Evolutionary conservation across 1,284 basidiomycete species (phyloP), one percentile per base, ranked within the genome.

Genomic region (Malassezia caprae): DNA sequence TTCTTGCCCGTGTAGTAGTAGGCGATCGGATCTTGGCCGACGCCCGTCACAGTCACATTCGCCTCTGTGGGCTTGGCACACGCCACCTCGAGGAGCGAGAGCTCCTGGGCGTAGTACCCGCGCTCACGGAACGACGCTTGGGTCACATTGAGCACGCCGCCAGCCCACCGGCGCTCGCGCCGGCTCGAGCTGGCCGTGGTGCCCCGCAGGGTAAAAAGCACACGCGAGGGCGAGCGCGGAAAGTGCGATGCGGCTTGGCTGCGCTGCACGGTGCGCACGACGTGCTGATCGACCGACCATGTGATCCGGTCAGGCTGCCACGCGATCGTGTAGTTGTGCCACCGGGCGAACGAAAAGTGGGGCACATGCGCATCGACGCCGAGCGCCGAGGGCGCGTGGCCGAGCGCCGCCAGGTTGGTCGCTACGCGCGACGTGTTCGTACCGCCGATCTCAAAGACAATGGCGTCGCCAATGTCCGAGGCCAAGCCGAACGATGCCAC

Each of bases 31-130:
- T 8, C 32, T 23, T 47, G 46, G 11, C 61, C 61, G 39, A 21
- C 53, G 30, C 53, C 46, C 26, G 32, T 35, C 21, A 39, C 46
- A 2, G 51, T 55, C 26, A 63, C 41, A 23, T 63, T 61, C 26
- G 61, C 32, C 15, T 31, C 21, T 31, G 26, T 13, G 6, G 56
- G 53, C 24, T 59, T 54, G 23, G 54, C 59, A 46, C 70, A 73
- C 11, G 48, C 45, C 13, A 71, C 54, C 21, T 37, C 46, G 52
- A 70, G 58, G 19, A 59, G 56, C 44, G 58, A 57, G 34, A 72
- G 57, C 57, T 73, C 70, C 27, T 66, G 67, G 40, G 64, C 57
- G 42, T 65, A 72, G 52, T 59, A 72, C 24, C 70, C 70, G 3
- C 64, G 48, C 32, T 53, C 17, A 30, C 50, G 50, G 59, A 72